phyloP scores from a whole-genome alignment of 2,329 filamentous ascomycete species.

The Dactylellina cionopaga region DNA sequence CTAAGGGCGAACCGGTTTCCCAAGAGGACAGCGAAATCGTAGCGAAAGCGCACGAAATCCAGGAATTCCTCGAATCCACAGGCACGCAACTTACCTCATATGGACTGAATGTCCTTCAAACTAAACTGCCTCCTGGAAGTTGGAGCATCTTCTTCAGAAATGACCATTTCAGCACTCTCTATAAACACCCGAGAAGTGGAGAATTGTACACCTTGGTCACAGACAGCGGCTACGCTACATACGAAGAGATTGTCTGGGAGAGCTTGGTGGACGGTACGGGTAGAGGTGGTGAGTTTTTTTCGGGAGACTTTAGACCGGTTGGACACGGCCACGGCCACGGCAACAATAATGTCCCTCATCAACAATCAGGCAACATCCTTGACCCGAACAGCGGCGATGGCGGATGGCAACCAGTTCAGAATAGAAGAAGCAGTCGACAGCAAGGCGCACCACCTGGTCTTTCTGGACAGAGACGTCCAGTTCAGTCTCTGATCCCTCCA shows the following conservation, averaged over 20 bases:
- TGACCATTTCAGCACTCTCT: constrained; percentile 94
- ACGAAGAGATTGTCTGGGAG: constrained; percentile 96
- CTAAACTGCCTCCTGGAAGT: constrained; percentile 76
- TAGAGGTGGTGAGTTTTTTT: constrained; percentile 81
- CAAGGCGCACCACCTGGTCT: constrained; percentile 34
- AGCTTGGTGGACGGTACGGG: constrained; percentile 89
- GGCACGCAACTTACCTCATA: constrained; percentile 87
- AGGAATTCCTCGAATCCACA: constrained; percentile 79
- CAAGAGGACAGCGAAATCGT: constrained; percentile 72
- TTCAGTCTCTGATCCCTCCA: constrained; percentile 61
- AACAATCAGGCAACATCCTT: constrained; percentile 39
- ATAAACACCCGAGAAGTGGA: constrained; percentile 81
- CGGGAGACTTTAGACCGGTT: constrained; percentile 89
- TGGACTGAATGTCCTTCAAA: constrained; percentile 78
- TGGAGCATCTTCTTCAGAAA: constrained; percentile 95
- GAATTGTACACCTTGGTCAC: constrained; percentile 78
- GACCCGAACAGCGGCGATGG: constrained; percentile 45
- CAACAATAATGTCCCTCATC: constrained; percentile 35
- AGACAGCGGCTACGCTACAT: constrained; percentile 85
- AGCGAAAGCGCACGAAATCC: constrained; percentile 84
- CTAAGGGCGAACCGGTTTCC: constrained; percentile 64
- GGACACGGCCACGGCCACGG: constrained; percentile 67
- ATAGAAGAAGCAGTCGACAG: constrained; percentile 52
- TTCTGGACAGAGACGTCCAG: constrained; percentile 17
- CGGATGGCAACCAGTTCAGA: constrained; percentile 51